Evolutionary conservation across 208 protist genomes (phyloP).

Genomic region (Histomonas meleagridis): DNA sequence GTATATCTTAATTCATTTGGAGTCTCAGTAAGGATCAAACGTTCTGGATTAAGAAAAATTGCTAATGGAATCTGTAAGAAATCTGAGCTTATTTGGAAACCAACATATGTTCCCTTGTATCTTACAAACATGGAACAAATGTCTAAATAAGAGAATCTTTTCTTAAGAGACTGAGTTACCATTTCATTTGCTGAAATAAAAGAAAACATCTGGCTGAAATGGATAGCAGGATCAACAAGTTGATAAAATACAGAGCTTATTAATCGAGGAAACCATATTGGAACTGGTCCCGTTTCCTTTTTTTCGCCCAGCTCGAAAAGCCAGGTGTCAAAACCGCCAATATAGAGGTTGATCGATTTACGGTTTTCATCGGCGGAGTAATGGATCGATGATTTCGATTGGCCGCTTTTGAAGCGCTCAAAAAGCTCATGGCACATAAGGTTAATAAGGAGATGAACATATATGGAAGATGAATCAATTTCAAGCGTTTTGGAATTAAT

Average conservation of each 20-base stretch:
- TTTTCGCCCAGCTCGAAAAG: background rate
- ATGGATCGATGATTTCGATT: constrained; percentile 18
- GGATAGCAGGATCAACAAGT: background rate
- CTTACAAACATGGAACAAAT: background rate
- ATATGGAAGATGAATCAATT: background rate
- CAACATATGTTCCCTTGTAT: background rate
- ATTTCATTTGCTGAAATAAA: background rate
- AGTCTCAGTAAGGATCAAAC: background rate
- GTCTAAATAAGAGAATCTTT: background rate
- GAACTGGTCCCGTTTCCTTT: background rate
- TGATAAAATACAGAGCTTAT: background rate
- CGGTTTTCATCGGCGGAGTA: constrained; percentile 13
- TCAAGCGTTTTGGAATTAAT: background rate
- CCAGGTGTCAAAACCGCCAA: background rate
- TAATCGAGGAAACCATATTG: constrained; percentile 2
- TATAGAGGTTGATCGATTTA: background rate
- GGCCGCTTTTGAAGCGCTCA: background rate
- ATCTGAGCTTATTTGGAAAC: background rate
- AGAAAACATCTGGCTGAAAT: background rate
- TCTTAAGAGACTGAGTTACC: background rate
- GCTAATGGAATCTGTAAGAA: background rate
- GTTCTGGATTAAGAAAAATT: background rate
- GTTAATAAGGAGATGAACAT: background rate
- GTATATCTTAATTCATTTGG: constrained; percentile 6
- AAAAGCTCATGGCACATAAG: constrained; percentile 27